A percentile compares a stretch with the other conserved stretches of the same genome.
Evolutionary conservation across 2,329 filamentous ascomycete genomes (phyloP).

Genomic region (Chaetoscypha palmicola): DNA sequence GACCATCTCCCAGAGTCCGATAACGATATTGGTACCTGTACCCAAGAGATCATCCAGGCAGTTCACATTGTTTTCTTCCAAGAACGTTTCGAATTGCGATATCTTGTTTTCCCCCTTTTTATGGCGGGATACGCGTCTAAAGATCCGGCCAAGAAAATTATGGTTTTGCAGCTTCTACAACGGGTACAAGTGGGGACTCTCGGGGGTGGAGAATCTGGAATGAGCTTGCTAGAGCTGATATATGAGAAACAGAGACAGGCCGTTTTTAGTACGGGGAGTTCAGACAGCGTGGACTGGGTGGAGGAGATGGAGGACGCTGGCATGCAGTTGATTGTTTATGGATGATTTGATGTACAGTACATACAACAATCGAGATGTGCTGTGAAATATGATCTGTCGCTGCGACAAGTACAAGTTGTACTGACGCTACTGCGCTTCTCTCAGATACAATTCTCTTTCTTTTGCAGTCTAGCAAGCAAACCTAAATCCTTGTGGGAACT

Average conservation of each 20-base stretch:
- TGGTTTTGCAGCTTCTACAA: conserved; percentile 42
- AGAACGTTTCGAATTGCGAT: conserved; percentile 36
- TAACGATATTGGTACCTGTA: conserved; percentile 38
- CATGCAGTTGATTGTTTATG: conserved; percentile 44
- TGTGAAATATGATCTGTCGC: too few relatives aligned
- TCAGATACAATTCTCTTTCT: too few relatives aligned
- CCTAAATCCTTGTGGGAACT: too few relatives aligned
- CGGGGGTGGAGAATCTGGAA: conserved; percentile 40
- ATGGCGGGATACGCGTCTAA: conserved; percentile 42
- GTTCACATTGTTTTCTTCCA: conserved; percentile 35
- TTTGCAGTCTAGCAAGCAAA: too few relatives aligned
- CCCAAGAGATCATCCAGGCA: conserved; percentile 38
- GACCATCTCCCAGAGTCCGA: conserved; percentile 34
- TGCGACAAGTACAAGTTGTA: too few relatives aligned
- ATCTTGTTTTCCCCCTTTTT: conserved; percentile 47
- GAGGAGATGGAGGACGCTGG: conserved; percentile 39
- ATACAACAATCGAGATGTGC: too few relatives aligned
- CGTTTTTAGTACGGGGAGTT: conserved; percentile 33
- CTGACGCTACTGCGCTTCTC: too few relatives aligned
- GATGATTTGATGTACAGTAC: too few relatives aligned
- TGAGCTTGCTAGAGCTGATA: conserved; percentile 39
- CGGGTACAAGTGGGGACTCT: conserved; percentile 41
- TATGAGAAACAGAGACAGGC: conserved; percentile 41
- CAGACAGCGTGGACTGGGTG: conserved; percentile 43
- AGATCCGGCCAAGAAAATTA: conserved; percentile 36